Evolutionary conservation across 2,329 filamentous ascomycete species (phyloP).

Genomic region (Aspergillus sp.): DNA sequence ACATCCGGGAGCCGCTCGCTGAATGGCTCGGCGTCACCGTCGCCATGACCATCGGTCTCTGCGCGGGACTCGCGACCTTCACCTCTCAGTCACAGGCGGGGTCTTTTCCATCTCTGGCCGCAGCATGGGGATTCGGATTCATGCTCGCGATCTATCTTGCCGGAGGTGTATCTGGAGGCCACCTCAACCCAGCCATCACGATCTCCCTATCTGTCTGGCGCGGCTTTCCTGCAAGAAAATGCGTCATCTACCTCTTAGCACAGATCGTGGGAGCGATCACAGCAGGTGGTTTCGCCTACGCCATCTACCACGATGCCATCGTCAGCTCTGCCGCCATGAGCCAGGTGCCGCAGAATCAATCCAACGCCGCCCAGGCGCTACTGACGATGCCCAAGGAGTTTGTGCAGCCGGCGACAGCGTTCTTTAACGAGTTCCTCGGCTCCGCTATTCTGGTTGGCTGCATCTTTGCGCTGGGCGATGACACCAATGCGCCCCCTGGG

Average conservation of each 20-base stretch:
- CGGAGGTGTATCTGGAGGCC: conserved; percentile 49
- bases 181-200: conserved; percentile 50
- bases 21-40: conserved; percentile 31
- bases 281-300: conserved; percentile 33
- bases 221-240: conserved; percentile 32
- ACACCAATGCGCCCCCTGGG: conserved; percentile 45
- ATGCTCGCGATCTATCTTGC: conserved; percentile 45
- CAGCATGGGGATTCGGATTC: conserved; percentile 29
- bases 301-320: conserved; percentile 37
- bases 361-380: conserved; percentile 13
- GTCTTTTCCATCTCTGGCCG: conserved; percentile 17
- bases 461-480: conserved; percentile 41
- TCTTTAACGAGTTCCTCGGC: conserved; percentile 39
- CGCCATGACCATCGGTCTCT: conserved; percentile 30
- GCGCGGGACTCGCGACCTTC: conserved; percentile 22
- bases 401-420: conserved; percentile 28
- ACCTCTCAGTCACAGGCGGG: conserved; percentile 24
- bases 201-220: conserved; percentile 34
- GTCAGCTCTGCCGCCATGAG: conserved; percentile 14
- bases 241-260: conserved; percentile 28
- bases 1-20: conserved; percentile 28
- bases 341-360: conserved; percentile 2
- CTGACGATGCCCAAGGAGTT: conserved; percentile 6
- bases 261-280: conserved; percentile 37
- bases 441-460: conserved; percentile 31